A percentile compares a stretch with the other conserved stretches of the same genome.
phyloP scores from a whole-genome alignment of 2,329 filamentous ascomycete species.

The Dryadomyces quercus-mongolicae region DNA sequence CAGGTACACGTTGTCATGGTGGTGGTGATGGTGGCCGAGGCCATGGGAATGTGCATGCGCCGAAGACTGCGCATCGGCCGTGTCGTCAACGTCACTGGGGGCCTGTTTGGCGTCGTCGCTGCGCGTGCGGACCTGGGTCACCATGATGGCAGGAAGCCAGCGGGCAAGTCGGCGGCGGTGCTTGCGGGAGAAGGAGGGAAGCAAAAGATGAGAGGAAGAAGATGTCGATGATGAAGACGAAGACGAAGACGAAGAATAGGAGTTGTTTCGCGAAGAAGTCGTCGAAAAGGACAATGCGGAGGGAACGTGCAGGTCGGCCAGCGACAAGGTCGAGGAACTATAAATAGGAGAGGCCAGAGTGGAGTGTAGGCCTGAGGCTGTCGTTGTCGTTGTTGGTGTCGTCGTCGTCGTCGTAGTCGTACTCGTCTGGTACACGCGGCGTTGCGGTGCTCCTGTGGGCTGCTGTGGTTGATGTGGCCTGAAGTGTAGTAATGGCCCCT shows the following conservation, averaged over 20 bases:
- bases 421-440: conserved; percentile 20
- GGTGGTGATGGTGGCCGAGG: conserved; percentile 57
- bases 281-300: conserved; percentile 4
- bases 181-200: conserved; percentile 8
- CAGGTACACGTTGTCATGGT: conserved; percentile 77
- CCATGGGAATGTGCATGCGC: conserved; percentile 37
- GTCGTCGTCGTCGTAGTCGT: background rate
- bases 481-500: conserved; percentile 10
- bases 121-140: background rate
- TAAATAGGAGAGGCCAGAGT: conserved; percentile 2
- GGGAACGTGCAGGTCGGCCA: conserved; percentile 2
- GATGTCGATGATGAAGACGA: conserved; percentile 1
- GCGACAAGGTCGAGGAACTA: conserved; percentile 4
- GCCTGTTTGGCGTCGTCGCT: conserved; percentile 42
- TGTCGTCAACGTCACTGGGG: conserved; percentile 56
- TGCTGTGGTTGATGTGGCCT: conserved; percentile 21
- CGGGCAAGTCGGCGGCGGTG: conserved; percentile 8
- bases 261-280: conserved; percentile 5
- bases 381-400: background rate
- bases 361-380: background rate
- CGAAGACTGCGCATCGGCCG: conserved; percentile 44
- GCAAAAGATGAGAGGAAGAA: background rate
- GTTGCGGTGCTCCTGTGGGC: conserved; percentile 4
- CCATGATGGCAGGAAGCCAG: conserved; percentile 17
- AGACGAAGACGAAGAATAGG: conserved; percentile 3